A percentile compares a stretch with the other conserved stretches of the same genome.
Conservation (phyloP, 305 asterid genomes). For the Fraxinus sp. region DNA sequence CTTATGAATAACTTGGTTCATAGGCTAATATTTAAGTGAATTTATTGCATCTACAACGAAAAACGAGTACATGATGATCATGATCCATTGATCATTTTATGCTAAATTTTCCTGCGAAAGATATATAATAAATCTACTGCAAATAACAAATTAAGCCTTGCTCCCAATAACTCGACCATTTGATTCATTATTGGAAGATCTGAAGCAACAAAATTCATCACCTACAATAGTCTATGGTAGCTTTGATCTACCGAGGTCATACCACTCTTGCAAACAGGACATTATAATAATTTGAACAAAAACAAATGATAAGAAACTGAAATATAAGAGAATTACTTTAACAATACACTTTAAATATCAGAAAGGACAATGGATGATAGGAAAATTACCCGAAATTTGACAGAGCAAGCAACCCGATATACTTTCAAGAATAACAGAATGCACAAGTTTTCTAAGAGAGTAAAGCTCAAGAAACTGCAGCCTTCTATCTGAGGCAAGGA, state of each 20-base stretch:
- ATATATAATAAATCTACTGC: neutral
- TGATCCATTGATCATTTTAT: neutral
- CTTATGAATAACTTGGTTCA: constrained; percentile 7
- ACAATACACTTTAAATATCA: neutral
- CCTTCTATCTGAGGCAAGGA: constrained; percentile 46
- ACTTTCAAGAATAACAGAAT: constrained; percentile 32
- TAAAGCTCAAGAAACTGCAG: constrained; percentile 38
- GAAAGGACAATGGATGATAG: neutral
- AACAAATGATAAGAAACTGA: constrained; percentile 10
- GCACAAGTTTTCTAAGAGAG: constrained; percentile 27
- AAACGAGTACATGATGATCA: neutral
- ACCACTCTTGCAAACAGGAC: neutral
- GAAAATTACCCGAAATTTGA: constrained; percentile 34
- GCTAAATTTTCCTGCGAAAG: neutral
- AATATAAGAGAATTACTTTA: constrained; percentile 3
- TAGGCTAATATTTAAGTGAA: neutral
- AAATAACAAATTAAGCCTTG: neutral
- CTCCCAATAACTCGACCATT: neutral
- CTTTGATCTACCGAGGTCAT: neutral
- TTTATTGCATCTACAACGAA: neutral
- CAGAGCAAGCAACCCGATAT: constrained; percentile 37
- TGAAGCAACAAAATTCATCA: neutral
- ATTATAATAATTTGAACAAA: neutral
- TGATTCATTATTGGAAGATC: neutral
- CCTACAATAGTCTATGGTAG: neutral